Base-by-base conservation (phyloP, 1,139 yeast species). In the Tardiomyces depauwii region DNA sequence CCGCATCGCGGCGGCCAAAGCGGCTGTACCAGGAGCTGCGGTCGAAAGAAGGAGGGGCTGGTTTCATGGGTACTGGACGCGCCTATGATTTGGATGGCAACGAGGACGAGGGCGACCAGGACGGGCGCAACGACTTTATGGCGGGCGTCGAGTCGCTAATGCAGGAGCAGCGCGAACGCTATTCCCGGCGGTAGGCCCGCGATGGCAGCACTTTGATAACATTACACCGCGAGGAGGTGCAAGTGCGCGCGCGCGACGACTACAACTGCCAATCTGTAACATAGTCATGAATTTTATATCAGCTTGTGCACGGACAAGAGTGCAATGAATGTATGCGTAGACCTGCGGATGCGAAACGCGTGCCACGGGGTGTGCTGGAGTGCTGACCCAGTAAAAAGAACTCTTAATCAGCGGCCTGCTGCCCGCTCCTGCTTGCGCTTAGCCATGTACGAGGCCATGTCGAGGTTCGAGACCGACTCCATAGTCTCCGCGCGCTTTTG, bases 41-140 rank as follows among this genome's bases (percentile, higher is more conserved):
- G 2, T 21, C 25, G 7, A 21, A 21, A 21, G 55, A 40, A 47
- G 25, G 25, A 5, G 25, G 7, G 7, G 4, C 25, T 38, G 66
- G 58, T 39, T 55, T 52, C 47, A 54, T 61, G 57, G 61, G 68
- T 1, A 49, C 64, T 10, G 60, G 58, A 10, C 53, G 51, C 16
- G 48, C 54, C 1, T 61, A 64, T 47, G 63, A 61, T 19, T 42
- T 63, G 32, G 39, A 42, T 14, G 43, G 42, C 27, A 38, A 33
- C 7, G 44, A 40, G 12, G 13, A 28, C 32, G 14, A 28, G 4
- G 13, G 11, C 13, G 32, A 6, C 13, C 14, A 11, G 11, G 32
- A 28, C 32, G 32, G 32, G 12, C 32, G 32, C 4, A 6, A 13
- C 4, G 13, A 28, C n/a, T 12, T 28, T 28, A 28, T 28, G 32